Evolutionary conservation across 495 filamentous ascomycete genomes (phyloP), one percentile per base, ranked within the genome.

Genomic region (Cercophora scortea): DNA sequence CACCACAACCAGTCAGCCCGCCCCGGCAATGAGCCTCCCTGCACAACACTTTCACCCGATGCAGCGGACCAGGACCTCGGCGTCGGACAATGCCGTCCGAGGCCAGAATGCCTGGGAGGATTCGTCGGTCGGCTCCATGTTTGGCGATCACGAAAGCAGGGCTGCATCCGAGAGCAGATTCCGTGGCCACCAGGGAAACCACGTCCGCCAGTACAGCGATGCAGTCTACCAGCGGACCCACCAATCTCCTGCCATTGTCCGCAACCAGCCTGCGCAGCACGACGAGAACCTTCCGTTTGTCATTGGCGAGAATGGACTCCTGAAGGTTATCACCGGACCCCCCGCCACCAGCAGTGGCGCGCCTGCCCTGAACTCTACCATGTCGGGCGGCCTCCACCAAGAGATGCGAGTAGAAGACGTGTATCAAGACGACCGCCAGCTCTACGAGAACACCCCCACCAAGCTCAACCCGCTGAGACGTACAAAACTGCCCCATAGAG

Each of bases 91-190:
- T 15, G 48, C 58, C 32, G 52, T 53, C 12, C 47, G 58, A 16
- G 50, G 46, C 50, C 56, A 58, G 47, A 65, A 67, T 45, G 62
- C 61, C 39, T 70, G 67, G 67, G 67, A 70, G 41, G 67, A 70
- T 34, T 70, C 67, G 17, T 66, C 67, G 0, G 59, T 70, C 5
- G 65, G 57, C 13, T 70, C 67, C 53, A 62, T 70, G 57, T 65
- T 68, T 57, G 60, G 55, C 51, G 64, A 66, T 41, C 52, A 44
- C 45, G 60, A 64, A 41, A 57, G 60, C 60, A 58, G 60, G 41
- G 56, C 59, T 42, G 53, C 57, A 32, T 65, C 62, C 17, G 66
- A 65, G 9, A 25, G 25, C 25, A 58, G 57, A 36, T 47, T 55
- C 32, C 65, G 60, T 44, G 57, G 48, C 38, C 60, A 56, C 38